These are phyloP conservation scores for Pyrus bretschneideri DNA, from an alignment of 306 rosid genomes.

Conservation along the genomic window DNA sequence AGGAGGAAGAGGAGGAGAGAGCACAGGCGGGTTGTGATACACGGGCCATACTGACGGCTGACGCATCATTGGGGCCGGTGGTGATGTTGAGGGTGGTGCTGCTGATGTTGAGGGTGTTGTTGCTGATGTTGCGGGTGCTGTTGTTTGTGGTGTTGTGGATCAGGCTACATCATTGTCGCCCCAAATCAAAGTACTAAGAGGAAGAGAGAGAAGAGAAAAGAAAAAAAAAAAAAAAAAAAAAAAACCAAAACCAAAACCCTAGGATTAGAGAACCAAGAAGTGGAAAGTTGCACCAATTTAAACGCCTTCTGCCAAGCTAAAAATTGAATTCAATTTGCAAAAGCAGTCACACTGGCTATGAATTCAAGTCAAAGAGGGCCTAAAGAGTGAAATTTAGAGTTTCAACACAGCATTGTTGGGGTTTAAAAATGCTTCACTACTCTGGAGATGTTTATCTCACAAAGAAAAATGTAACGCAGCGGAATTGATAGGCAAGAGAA, in stretches of 20 bases:
- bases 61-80: slow-evolving; percentile 65
- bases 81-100: slow-evolving; percentile 32
- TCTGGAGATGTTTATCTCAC: no score
- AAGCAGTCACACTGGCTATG: neutral
- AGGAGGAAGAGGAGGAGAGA: slow-evolving; percentile 59
- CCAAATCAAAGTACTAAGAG: neutral
- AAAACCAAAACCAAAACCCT: no score
- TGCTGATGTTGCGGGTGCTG: slow-evolving; percentile 31
- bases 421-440: no score
- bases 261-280: neutral
- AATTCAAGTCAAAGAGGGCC: no score
- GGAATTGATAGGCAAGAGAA: no score
- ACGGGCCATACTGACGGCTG: slow-evolving; percentile 54
- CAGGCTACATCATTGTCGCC: slow-evolving; percentile 57
- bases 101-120: slow-evolving; percentile 32
- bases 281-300: neutral
- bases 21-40: slow-evolving; percentile 57
- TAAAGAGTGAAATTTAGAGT: neutral
- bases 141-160: slow-evolving; percentile 41
- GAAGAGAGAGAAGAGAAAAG: no score
- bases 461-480: no score
- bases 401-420: no score
- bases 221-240: no score
- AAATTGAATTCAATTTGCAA: neutral
- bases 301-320: neutral